Evolutionary conservation across 2,329 filamentous ascomycete species (phyloP), one percentile per base, ranked within the genome.

Genomic region (Colletotrichum musae): DNA sequence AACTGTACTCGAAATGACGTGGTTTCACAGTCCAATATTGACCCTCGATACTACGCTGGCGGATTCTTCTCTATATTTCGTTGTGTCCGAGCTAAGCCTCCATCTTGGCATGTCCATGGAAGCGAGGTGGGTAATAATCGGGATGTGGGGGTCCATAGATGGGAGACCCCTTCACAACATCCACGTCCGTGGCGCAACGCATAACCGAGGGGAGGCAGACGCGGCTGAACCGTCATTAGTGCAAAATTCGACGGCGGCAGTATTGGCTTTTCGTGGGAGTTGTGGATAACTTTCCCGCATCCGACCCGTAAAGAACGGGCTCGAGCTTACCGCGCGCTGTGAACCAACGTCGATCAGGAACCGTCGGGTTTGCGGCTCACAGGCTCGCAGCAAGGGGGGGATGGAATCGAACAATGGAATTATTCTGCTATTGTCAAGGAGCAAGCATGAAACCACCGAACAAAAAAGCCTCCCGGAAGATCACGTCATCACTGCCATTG

Each of bases 1-100:
- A 16, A 41, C n/a, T 28, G 36, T 18, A 16, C 36, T 45, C 58
- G 59, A 52, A 53, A 39, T 48, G 64, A 47, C 52, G 64, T 64
- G 59, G 45, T 12, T n/a, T 5, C 32, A 10, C 6, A 18, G n/a
- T 28, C 15, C 15, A 7, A 39, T 28, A 41, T 52, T 39, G 59
- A 47, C 28, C 21, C 63, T 48, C 18, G 24, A 39, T 65, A 48
- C 56, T 53, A 54, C 63, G 39, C 26, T 60, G 56, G 12, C 15
- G 26, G 26, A 45, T 36, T 59, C 21, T 58, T 16, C 18, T 58
- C 24, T n/a, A 26, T 28, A 10, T 41, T 21, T 15, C 21, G 26
- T 21, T 51, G 48, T 32, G 18, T 51, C 32, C 32, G 32, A 36
- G 47, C 58, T 24, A 39, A 53, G 53, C 61, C 51, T 10, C 32